Evolutionary conservation across 306 rosid species (phyloP).

Genomic region (Pterocarpus macrocarpus): DNA sequence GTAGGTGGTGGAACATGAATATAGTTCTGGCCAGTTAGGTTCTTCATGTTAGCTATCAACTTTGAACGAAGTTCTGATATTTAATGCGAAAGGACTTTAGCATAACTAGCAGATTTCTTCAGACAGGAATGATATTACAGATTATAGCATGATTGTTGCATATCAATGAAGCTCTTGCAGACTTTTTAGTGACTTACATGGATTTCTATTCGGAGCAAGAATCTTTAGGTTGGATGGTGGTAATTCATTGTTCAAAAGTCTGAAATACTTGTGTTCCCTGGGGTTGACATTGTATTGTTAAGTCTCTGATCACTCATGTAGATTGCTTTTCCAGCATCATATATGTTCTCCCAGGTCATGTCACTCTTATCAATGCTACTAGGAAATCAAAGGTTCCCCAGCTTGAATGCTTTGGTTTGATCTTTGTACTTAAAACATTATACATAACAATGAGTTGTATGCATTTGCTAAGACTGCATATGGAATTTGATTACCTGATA

Average conservation of each 20-base stretch:
- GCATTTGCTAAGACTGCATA: too few relatives aligned
- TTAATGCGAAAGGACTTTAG: constrained; percentile 9
- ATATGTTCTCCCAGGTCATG: too few relatives aligned
- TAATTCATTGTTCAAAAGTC: constrained; percentile 5
- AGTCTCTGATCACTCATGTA: too few relatives aligned
- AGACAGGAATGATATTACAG: background rate
- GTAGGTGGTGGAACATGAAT: constrained; percentile 25
- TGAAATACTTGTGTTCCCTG: constrained; percentile 5
- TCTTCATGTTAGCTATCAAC: constrained; percentile 6
- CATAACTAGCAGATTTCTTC: constrained; percentile 9
- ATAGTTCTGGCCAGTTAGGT: constrained; percentile 29
- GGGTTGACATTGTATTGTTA: background rate
- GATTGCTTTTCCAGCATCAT: too few relatives aligned
- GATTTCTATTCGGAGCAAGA: background rate
- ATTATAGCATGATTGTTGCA: constrained; percentile 16
- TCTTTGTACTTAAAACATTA: too few relatives aligned
- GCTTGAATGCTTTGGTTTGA: too few relatives aligned
- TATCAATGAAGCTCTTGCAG: constrained; percentile 33
- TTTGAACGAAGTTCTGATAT: constrained; percentile 22
- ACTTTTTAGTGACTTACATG: constrained; percentile 4
- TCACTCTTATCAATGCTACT: too few relatives aligned
- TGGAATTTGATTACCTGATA: too few relatives aligned
- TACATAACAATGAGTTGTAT: too few relatives aligned
- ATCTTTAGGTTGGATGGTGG: constrained; percentile 13
- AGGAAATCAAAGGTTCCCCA: too few relatives aligned